Conservation (phyloP, 2,329 filamentous ascomycete genomes). For the Curvularia sp. region DNA sequence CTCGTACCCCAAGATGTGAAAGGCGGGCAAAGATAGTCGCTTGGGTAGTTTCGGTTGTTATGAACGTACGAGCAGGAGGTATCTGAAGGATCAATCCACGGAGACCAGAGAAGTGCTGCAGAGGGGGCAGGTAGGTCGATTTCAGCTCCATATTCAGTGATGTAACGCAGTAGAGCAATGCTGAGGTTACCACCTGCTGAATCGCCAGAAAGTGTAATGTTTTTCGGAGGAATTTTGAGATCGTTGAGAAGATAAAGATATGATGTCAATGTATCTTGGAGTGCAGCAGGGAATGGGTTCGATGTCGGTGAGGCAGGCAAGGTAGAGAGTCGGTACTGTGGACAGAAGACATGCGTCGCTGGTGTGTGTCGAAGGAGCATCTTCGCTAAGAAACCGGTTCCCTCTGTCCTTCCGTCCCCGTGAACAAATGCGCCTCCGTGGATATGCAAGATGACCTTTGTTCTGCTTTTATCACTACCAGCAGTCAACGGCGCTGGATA, state of each 20-base stretch:
- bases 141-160: slow-evolving; percentile 51
- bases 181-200: slow-evolving; percentile 59
- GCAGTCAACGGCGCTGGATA: slow-evolving; percentile 44
- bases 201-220: slow-evolving; percentile 59
- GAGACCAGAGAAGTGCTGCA: slow-evolving; percentile 54
- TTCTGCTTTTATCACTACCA: slow-evolving; percentile 20
- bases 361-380: slow-evolving; percentile 49
- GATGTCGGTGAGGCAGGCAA: slow-evolving; percentile 46
- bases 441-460: slow-evolving; percentile 55
- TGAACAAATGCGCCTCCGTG: slow-evolving; percentile 59
- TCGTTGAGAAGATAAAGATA: slow-evolving; percentile 57
- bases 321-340: slow-evolving; percentile 59
- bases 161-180: slow-evolving; percentile 57
- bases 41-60: slow-evolving; percentile 44
- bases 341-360: slow-evolving; percentile 52
- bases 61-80: slow-evolving; percentile 34
- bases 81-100: slow-evolving; percentile 52
- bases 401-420: slow-evolving; percentile 49
- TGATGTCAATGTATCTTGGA: slow-evolving; percentile 59
- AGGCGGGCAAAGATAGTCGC: slow-evolving; percentile 53
- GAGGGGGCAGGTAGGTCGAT: slow-evolving; percentile 46
- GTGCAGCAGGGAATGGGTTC: slow-evolving; percentile 59
- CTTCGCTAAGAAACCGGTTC: slow-evolving; percentile 40
- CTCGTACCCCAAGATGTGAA: slow-evolving; percentile 56
- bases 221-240: slow-evolving; percentile 49